Conservation (phyloP, 345 rosid genomes). For the Dovyalis caffra region DNA sequence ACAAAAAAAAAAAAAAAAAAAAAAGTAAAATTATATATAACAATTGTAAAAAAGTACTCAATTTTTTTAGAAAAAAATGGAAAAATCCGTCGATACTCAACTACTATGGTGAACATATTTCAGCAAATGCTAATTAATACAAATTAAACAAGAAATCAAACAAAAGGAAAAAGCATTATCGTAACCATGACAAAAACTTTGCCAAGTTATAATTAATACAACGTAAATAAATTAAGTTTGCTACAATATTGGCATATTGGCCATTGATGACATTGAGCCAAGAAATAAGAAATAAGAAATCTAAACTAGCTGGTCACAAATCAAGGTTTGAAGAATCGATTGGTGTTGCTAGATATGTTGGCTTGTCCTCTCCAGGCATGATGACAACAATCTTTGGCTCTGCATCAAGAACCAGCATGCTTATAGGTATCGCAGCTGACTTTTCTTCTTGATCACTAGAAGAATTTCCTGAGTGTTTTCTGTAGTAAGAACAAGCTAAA, state of each 20-base stretch:
- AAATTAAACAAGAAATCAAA: no score
- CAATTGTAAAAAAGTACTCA: no score
- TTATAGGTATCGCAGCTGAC: neutral
- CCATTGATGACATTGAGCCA: no score
- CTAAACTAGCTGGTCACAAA: neutral
- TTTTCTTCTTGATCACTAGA: neutral
- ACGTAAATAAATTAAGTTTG: no score
- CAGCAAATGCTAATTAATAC: neutral
- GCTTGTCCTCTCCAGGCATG: slow-evolving; percentile 58
- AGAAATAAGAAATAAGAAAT: neutral
- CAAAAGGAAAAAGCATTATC: neutral
- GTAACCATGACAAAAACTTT: no score
- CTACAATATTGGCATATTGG: no score
- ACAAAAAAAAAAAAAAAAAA: no score
- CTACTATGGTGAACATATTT: neutral
- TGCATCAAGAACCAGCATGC: slow-evolving; percentile 11
- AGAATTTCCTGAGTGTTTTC: slow-evolving; percentile 6
- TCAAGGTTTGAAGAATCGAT: slow-evolving; percentile 4
- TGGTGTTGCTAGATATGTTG: slow-evolving; percentile 50
- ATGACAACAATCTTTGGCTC: slow-evolving; percentile 49
- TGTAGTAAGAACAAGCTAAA: slow-evolving; percentile 30
- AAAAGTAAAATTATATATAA: no score
- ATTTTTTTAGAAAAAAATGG: neutral
- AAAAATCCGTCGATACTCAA: neutral
- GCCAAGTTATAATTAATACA: neutral